Evolutionary conservation across 148 eudicot species (phyloP).

Genomic region (Diospyros lotus): DNA sequence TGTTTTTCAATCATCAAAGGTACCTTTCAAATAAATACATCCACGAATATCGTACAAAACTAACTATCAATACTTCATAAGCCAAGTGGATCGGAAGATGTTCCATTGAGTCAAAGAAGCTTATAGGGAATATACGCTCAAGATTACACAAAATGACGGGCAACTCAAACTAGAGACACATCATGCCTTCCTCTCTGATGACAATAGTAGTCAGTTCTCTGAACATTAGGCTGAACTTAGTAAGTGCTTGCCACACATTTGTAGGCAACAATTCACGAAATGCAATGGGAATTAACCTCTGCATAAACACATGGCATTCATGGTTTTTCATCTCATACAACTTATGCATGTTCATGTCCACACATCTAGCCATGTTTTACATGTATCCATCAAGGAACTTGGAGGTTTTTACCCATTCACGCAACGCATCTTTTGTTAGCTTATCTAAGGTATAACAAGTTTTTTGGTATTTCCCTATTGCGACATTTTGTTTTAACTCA

Average conservation of each 20-base stretch:
- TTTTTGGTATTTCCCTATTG: not conserved
- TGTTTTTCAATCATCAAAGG: not conserved
- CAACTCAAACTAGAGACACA: too few species aligned
- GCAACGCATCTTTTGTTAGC: not conserved
- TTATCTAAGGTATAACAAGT: not conserved
- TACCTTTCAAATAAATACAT: not conserved
- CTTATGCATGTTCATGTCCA: not conserved
- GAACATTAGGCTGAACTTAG: not conserved
- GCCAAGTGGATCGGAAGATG: not conserved
- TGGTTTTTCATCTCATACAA: not conserved
- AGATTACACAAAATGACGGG: too few species aligned
- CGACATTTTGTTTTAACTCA: not conserved
- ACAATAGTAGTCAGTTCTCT: too few species aligned
- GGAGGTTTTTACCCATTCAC: not conserved
- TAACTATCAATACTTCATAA: not conserved
- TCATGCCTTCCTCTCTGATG: too few species aligned
- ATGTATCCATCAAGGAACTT: not conserved
- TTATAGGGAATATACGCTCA: too few species aligned
- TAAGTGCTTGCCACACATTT: not conserved
- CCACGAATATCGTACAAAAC: not conserved
- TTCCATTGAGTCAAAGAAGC: too few species aligned
- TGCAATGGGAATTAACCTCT: not conserved
- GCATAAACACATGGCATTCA: constrained; percentile 1
- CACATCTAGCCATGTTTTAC: not conserved
- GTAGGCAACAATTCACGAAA: not conserved